phyloP scores from a whole-genome alignment of 495 filamentous ascomycete species.

The Massariosphaeria phaeospora region DNA sequence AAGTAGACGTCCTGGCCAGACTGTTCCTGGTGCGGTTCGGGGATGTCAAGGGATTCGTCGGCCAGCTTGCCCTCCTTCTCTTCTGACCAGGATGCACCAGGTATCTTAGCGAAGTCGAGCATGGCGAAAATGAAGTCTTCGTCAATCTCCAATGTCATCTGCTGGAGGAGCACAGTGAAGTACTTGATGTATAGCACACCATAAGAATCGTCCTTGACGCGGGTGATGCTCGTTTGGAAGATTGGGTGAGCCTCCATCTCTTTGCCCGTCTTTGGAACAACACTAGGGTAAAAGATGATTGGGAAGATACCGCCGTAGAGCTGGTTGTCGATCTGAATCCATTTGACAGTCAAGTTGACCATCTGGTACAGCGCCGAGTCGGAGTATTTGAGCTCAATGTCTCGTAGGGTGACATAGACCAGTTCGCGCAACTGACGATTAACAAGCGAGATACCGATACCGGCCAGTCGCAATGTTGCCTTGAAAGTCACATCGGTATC shows the following conservation, averaged over 20 bases:
- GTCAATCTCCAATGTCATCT: conserved; percentile 97
- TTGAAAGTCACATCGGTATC: conserved; percentile 84
- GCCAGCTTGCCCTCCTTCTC: conserved; percentile 77
- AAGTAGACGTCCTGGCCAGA: conserved; percentile 92
- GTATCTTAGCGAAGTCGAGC: conserved; percentile 90
- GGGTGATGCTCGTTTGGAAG: conserved; percentile 81
- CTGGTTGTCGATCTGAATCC: conserved; percentile 99
- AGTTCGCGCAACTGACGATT: conserved; percentile 88
- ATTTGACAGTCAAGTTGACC: conserved; percentile 82
- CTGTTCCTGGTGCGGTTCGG: conserved; percentile 80
- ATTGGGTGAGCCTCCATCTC: conserved; percentile 97
- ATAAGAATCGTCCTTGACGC: conserved; percentile 97
- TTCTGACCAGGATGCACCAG: conserved; percentile 87
- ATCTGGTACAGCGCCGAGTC: conserved; percentile 94
- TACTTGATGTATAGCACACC: conserved; percentile 99
- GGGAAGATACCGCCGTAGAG: conserved; percentile 98
- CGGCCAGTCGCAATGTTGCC: conserved; percentile 79
- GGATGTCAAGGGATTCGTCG: conserved; percentile 84
- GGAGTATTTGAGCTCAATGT: conserved; percentile 83
- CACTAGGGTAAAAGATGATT: conserved; percentile 92
- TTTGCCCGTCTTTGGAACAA: conserved; percentile 96
- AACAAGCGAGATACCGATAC: conserved; percentile 88
- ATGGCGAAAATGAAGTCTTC: conserved; percentile 97
- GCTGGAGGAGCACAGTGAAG: conserved; percentile 84
- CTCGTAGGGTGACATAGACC: conserved; percentile 88